These are phyloP conservation scores for Xerocomellus amylosporus DNA, from an alignment of 768 basidiomycete genomes.

Conservation along the genomic window DNA sequence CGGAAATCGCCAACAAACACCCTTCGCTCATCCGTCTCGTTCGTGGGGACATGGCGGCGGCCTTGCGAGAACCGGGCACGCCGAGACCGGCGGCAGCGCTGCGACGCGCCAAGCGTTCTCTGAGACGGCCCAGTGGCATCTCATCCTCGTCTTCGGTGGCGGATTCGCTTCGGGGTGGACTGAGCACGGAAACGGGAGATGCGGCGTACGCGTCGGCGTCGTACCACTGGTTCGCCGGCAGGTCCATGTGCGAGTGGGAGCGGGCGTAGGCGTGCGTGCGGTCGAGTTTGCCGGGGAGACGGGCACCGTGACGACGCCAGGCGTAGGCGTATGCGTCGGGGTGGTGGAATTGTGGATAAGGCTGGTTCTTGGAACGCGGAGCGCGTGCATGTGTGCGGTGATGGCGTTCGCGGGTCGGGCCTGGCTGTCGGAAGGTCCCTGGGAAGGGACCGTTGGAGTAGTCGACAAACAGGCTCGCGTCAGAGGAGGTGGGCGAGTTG, in stretches of 20 bases:
- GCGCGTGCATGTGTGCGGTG: background rate
- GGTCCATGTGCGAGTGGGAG: slow-evolving; percentile 10
- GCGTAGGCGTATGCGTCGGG: slow-evolving; percentile 11
- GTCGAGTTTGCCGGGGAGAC: slow-evolving; percentile 17
- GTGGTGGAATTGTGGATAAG: slow-evolving; percentile 7
- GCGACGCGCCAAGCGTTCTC: slow-evolving; percentile 8
- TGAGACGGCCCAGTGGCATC: slow-evolving; percentile 14
- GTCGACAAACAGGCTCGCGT: slow-evolving; percentile 2
- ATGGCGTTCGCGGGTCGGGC: background rate
- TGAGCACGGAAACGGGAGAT: slow-evolving; percentile 18
- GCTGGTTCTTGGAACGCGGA: background rate
- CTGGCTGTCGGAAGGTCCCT: background rate
- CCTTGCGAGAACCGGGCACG: background rate
- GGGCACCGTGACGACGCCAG: slow-evolving; percentile 17
- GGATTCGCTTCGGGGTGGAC: slow-evolving; percentile 13
- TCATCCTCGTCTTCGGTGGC: slow-evolving; percentile 14
- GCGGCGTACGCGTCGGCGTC: slow-evolving; percentile 5
- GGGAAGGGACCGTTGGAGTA: background rate
- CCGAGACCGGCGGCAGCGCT: background rate
- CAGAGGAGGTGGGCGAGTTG: slow-evolving; percentile 5
- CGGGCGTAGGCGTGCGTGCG: background rate
- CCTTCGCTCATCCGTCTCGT: slow-evolving; percentile 20
- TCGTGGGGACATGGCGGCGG: background rate
- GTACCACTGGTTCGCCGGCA: slow-evolving; percentile 12
- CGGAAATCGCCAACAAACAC: slow-evolving; percentile 13